A percentile compares a stretch with the other conserved stretches of the same genome.
Conservation (phyloP, 371 early-diverging fungal species). For the Chytridium lagenaria region DNA sequence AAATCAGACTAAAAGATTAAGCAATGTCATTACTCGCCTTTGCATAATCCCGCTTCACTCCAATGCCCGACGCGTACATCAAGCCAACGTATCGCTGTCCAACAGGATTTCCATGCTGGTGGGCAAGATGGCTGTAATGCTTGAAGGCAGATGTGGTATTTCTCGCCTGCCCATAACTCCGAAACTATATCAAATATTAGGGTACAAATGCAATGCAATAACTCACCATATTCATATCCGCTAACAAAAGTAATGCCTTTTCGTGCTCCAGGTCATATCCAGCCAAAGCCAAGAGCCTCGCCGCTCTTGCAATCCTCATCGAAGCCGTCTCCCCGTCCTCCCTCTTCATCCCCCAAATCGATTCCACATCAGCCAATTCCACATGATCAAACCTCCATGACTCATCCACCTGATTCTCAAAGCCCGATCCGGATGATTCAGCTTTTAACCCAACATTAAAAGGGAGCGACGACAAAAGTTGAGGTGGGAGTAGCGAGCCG, state of each 20-base stretch:
- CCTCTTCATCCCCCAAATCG: slow-evolving; percentile 22
- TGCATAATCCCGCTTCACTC: slow-evolving; percentile 63
- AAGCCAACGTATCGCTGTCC: slow-evolving; percentile 91
- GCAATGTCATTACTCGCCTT: slow-evolving; percentile 32
- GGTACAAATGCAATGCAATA: neutral
- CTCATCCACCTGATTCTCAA: slow-evolving; percentile 10
- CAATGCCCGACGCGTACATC: slow-evolving; percentile 89
- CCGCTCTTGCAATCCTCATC: slow-evolving; percentile 42
- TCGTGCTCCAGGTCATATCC: slow-evolving; percentile 46
- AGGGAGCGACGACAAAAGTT: neutral
- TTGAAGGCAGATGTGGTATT: slow-evolving; percentile 41
- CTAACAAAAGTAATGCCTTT: slow-evolving; percentile 60
- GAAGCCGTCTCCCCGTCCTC: slow-evolving; percentile 20
- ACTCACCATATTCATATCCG: slow-evolving; percentile 66
- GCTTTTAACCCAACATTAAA: neutral
- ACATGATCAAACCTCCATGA: slow-evolving; percentile 16
- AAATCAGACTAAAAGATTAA: neutral
- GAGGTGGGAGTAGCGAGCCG: slow-evolving; percentile 10
- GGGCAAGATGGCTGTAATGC: slow-evolving; percentile 37
- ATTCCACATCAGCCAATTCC: slow-evolving; percentile 7
- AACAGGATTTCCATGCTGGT: slow-evolving; percentile 72
- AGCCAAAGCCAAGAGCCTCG: slow-evolving; percentile 46
- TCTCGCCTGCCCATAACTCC: slow-evolving; percentile 34
- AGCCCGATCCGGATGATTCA: neutral
- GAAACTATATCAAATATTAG: slow-evolving; percentile 20